Base-by-base conservation (phyloP, 352 stramenopile genomes). In the Globisporangium carolinianum region DNA sequence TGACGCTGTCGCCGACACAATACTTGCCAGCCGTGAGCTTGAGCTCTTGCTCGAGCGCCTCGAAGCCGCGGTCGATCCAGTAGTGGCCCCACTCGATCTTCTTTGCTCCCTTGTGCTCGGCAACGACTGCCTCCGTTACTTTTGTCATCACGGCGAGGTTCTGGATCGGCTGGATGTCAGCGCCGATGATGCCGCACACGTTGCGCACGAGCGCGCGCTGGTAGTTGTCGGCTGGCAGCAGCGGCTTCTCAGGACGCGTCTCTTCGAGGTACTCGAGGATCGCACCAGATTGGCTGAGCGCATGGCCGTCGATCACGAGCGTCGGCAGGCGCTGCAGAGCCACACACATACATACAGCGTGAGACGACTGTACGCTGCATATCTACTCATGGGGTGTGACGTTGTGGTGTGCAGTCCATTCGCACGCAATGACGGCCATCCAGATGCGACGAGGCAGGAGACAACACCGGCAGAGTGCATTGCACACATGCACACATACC, bases 261-360 rank as follows among this genome's bases (percentile, higher is more conserved):
- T 91, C 77, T 46, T 98, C 91, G 11, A 98, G 65, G 65, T 97
- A 98, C 64, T 98, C 90, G 61, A 98, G 76, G 57, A 98, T 98
- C 11, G 91, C 88, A 39, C 87, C 61, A 0, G 83, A 97, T 65
- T 98, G 92, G 39, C 84, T 78, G 8, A 94, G 68, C 18, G 72
- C 61, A 24, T 75, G 69, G 47, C 75, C 76, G 32, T 90, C 80
- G 61, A 92, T 95, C 60, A 91, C 69, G 17, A 98, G 68, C 42
- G 79, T 64, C 7, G 94, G 91, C 36, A 93, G 48, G 45, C 83
- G 83, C 74, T 88, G 48, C 9, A 69, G 83, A 51, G 11, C 51
- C 11, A 50, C 6, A 52, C n/a, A 47, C 2, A 24, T 32, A 32
- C 24, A 32, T 32, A 32, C 24, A 32, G 24, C 24, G 24, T 32